phyloP scores from a whole-genome alignment of 2,329 filamentous ascomycete species.

The Aquanectria penicillioides region DNA sequence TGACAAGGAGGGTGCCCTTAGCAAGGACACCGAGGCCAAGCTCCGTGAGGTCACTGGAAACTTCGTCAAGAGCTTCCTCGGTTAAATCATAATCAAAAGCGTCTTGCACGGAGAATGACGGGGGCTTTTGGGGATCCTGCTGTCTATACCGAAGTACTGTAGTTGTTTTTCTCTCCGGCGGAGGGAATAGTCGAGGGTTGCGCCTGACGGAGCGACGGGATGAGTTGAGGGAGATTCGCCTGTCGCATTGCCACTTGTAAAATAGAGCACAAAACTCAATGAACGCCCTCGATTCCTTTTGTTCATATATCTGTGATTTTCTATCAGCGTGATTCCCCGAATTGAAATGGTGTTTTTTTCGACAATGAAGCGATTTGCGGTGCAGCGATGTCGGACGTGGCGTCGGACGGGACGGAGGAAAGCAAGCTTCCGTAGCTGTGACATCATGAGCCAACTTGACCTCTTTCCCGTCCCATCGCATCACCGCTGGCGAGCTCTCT shows the following conservation, averaged over 20 bases:
- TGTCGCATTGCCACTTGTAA: constrained; percentile 68
- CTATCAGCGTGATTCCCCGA: no score
- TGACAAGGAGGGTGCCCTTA: constrained; percentile 94
- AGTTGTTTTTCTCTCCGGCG: constrained; percentile 59
- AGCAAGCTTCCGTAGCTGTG: not conserved
- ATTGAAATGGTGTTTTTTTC: no score
- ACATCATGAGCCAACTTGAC: not conserved
- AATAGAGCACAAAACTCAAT: constrained; percentile 71
- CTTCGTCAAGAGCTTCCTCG: constrained; percentile 95
- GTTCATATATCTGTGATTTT: no score
- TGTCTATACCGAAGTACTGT: constrained; percentile 60
- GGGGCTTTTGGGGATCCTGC: constrained; percentile 49
- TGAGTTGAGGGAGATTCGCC: constrained; percentile 56
- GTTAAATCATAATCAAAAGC: constrained; percentile 55
- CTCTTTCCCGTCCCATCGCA: not conserved
- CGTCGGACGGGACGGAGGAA: not conserved
- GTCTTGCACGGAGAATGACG: constrained; percentile 45
- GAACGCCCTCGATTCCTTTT: constrained; percentile 70
- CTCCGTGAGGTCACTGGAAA: constrained; percentile 78
- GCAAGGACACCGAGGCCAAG: constrained; percentile 90
- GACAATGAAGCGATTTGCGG: not conserved
- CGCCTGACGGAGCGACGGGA: constrained; percentile 58
- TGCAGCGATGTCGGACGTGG: constrained; percentile 11
- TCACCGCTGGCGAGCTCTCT: not conserved
- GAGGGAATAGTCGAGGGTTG: constrained; percentile 57